These are phyloP conservation scores for Orobanche coerulescens DNA, from an alignment of 257 asterid species.

Conservation along the genomic window DNA sequence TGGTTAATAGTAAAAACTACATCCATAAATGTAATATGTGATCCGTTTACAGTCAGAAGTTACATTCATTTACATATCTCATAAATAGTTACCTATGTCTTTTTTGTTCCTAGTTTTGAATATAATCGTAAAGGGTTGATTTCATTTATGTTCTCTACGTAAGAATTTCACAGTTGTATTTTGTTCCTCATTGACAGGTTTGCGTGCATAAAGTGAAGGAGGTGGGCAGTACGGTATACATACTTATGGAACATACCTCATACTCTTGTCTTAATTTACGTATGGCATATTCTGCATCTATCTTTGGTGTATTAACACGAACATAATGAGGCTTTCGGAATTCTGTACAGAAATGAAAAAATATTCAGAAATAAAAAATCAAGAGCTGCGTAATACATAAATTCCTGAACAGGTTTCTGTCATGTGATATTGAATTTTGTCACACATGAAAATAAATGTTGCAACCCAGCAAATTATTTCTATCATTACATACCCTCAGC, in stretches of 20 bases:
- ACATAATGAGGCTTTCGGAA: constrained; percentile 71
- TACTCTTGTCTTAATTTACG: constrained; percentile 46
- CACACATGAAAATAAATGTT: too few species aligned
- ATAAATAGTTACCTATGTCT: neutral
- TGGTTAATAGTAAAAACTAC: constrained; percentile 21
- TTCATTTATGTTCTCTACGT: neutral
- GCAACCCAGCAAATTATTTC: too few species aligned
- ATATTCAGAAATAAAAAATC: neutral
- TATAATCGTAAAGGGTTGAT: neutral
- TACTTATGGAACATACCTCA: constrained; percentile 33
- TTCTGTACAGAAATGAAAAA: constrained; percentile 37
- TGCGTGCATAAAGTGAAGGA: neutral
- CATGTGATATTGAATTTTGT: too few species aligned
- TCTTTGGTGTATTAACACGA: constrained; percentile 84
- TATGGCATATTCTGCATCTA: constrained; percentile 48
- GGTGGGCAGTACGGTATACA: neutral
- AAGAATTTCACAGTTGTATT: neutral
- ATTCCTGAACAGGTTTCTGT: neutral
- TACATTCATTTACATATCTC: neutral
- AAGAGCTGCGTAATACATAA: neutral
- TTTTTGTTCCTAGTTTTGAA: neutral
- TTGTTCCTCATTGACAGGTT: neutral
- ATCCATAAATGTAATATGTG: neutral
- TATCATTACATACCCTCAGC: neutral
- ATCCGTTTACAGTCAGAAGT: neutral